Conservation (phyloP, 768 basidiomycete genomes). For the Terana coerulea region DNA sequence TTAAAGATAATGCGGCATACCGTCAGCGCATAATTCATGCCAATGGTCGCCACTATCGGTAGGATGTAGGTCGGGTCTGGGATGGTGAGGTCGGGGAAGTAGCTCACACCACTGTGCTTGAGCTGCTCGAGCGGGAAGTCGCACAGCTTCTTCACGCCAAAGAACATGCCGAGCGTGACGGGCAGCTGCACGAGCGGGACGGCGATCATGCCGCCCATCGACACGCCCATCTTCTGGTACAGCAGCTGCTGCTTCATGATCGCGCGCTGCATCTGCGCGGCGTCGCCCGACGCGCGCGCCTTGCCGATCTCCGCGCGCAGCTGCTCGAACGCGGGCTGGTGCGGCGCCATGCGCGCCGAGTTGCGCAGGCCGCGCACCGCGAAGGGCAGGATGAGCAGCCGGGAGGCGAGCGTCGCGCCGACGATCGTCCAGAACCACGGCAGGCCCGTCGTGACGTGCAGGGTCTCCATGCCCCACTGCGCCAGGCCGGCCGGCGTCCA, state of each 20-base stretch:
- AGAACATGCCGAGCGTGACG: slow-evolving; percentile 78
- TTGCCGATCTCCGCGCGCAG: slow-evolving; percentile 46
- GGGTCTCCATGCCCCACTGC: slow-evolving; percentile 58
- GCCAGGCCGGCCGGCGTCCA: slow-evolving; percentile 67
- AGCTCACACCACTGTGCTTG: slow-evolving; percentile 66
- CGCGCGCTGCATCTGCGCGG: slow-evolving; percentile 37
- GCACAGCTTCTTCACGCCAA: slow-evolving; percentile 71
- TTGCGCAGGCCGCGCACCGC: slow-evolving; percentile 53
- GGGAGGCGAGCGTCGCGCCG: slow-evolving; percentile 57
- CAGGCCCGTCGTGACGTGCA: slow-evolving; percentile 66
- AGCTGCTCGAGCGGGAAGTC: slow-evolving; percentile 70
- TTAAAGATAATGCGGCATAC: slow-evolving; percentile 38
- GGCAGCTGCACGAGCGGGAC: slow-evolving; percentile 68
- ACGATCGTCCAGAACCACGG: slow-evolving; percentile 88
- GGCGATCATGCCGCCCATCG: slow-evolving; percentile 49
- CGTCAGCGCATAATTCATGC: slow-evolving; percentile 66
- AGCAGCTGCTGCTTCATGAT: slow-evolving; percentile 46
- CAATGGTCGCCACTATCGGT: slow-evolving; percentile 52
- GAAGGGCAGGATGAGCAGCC: slow-evolving; percentile 57
- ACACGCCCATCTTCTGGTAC: slow-evolving; percentile 63
- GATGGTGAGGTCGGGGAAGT: slow-evolving; percentile 73
- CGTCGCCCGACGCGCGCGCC: slow-evolving; percentile 32
- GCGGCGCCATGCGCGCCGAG: slow-evolving; percentile 54
- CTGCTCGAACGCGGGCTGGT: slow-evolving; percentile 54
- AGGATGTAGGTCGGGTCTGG: slow-evolving; percentile 76